phyloP scores from a whole-genome alignment of 257 asterid species.

The Verbascum thapsus region DNA sequence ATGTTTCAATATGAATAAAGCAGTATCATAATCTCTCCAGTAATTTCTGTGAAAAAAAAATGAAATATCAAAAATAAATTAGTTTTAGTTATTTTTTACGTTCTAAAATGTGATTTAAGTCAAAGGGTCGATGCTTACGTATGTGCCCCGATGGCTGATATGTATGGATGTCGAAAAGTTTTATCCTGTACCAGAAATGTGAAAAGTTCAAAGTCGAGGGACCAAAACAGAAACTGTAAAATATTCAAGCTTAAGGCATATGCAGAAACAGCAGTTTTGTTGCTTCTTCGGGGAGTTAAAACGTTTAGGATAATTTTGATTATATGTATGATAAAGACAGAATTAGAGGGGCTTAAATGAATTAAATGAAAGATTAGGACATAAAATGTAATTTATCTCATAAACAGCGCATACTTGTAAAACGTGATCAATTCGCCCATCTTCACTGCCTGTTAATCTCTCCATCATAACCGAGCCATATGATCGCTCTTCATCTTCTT shows the following conservation, averaged over 20 bases:
- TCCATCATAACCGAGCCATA: slow-evolving; percentile 90
- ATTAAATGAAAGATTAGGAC: no score
- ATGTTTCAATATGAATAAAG: slow-evolving; percentile 88
- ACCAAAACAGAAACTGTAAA: no score
- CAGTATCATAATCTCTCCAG: slow-evolving; percentile 94
- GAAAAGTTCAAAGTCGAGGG: background rate
- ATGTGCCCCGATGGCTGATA: slow-evolving; percentile 88
- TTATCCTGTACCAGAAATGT: slow-evolving; percentile 75
- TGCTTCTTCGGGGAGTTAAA: no score
- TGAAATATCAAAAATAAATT: background rate
- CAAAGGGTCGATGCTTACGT: slow-evolving; percentile 60
- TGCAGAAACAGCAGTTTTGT: no score
- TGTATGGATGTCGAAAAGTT: slow-evolving; percentile 89
- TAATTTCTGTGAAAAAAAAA: slow-evolving; percentile 61
- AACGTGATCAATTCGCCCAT: slow-evolving; percentile 85
- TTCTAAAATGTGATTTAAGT: background rate
- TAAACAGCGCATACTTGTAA: slow-evolving; percentile 64
- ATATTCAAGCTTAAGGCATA: no score
- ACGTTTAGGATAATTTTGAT: no score
- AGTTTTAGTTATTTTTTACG: background rate
- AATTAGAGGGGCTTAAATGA: no score
- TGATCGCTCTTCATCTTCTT: slow-evolving; percentile 67
- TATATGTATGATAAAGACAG: no score
- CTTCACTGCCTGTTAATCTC: slow-evolving; percentile 70
- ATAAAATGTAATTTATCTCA: no score